phyloP scores from a whole-genome alignment of 2,329 filamentous ascomycete genomes.

The Epichloe coenophiala region DNA sequence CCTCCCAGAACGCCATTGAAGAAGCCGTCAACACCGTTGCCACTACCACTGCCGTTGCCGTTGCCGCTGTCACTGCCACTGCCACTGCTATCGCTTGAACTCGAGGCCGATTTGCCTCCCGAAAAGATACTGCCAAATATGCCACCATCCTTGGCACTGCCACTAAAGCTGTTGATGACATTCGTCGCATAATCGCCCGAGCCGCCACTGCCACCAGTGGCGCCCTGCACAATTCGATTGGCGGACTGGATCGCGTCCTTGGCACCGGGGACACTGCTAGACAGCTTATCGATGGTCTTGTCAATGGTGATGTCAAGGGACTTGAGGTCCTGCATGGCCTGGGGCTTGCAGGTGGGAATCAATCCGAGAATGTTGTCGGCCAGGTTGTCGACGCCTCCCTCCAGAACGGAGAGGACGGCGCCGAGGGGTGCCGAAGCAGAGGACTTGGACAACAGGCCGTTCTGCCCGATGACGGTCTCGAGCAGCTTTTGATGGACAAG shows the following conservation, averaged over 20 bases:
- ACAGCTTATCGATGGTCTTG: background rate
- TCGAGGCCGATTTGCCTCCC: background rate
- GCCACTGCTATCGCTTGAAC: background rate
- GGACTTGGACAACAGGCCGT: conserved; percentile 5
- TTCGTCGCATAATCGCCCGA: background rate
- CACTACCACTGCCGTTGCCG: too few relatives aligned
- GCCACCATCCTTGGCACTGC: background rate
- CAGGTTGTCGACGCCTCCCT: conserved; percentile 9
- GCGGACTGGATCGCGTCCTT: background rate
- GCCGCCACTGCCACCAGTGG: background rate
- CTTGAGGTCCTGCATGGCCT: conserved; percentile 5
- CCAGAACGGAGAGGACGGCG: conserved; percentile 8
- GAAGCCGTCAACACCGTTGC: too few relatives aligned
- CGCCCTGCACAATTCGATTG: background rate
- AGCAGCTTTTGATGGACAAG: conserved; percentile 9
- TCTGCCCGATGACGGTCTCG: conserved; percentile 8
- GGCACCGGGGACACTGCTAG: background rate
- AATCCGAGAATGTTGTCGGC: conserved; percentile 8
- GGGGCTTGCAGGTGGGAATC: conserved; percentile 7
- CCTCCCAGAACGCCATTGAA: too few relatives aligned
- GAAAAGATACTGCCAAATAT: background rate
- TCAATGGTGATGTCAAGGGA: background rate
- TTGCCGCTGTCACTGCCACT: background rate
- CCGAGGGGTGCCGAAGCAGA: conserved; percentile 7
- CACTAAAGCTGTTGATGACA: background rate